These are phyloP conservation scores for Magnusiomyces fungicola DNA, from an alignment of 1,139 yeast genomes.

Conservation along the genomic window DNA sequence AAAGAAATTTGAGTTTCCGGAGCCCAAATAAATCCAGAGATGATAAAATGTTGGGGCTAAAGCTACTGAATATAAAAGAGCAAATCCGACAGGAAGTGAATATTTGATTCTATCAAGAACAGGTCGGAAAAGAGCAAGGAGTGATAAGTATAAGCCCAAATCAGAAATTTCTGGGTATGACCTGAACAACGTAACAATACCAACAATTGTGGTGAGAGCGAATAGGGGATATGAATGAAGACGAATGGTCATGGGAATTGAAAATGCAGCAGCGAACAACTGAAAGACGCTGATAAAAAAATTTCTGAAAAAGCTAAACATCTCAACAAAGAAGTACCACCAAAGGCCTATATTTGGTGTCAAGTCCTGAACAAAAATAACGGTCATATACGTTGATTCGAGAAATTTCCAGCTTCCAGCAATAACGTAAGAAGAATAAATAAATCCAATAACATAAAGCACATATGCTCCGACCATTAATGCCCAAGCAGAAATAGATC, in stretches of 20 bases:
- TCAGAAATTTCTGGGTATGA: slow-evolving; percentile 90
- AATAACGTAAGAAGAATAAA: slow-evolving; percentile 38
- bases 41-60: slow-evolving; percentile 87
- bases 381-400: slow-evolving; percentile 53
- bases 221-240: slow-evolving; percentile 50
- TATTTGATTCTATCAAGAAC: slow-evolving; percentile 37
- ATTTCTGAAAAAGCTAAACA: slow-evolving; percentile 82
- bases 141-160: slow-evolving; percentile 57
- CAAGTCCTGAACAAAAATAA: slow-evolving; percentile 56
- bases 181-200: slow-evolving; percentile 67
- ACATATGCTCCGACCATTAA: slow-evolving; percentile 17
- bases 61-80: slow-evolving; percentile 44
- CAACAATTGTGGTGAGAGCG: slow-evolving; percentile 53
- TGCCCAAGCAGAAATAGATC: slow-evolving; percentile 1
- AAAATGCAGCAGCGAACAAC: slow-evolving; percentile 58
- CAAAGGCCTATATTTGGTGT: slow-evolving; percentile 87
- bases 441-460: slow-evolving; percentile 30
- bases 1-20: slow-evolving; percentile 93
- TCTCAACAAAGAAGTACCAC: slow-evolving; percentile 98
- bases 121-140: slow-evolving; percentile 51
- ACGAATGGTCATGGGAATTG: slow-evolving; percentile 68
- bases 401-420: slow-evolving; percentile 45
- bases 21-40: slow-evolving; percentile 90
- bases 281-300: slow-evolving; percentile 83
- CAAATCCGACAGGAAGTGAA: slow-evolving; percentile 38